phyloP scores from a whole-genome alignment of 257 asterid species.

The Fraxinus pennsylvanica region DNA sequence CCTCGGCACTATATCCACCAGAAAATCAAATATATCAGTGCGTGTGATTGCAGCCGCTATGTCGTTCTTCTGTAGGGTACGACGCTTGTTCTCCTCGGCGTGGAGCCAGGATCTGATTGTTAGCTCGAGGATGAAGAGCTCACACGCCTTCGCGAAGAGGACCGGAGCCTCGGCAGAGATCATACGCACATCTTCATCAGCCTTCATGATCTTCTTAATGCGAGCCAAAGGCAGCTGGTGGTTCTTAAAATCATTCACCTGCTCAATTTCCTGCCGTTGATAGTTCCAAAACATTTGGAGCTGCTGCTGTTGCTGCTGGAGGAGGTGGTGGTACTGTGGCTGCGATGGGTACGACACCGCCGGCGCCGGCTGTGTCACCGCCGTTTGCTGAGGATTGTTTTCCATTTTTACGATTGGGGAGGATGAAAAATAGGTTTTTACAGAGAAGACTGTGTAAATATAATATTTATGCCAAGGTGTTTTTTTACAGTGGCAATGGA shows the following conservation, averaged over 20 bases:
- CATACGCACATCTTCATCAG: constrained; percentile 95
- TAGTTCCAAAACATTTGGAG: constrained; percentile 76
- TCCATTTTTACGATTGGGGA: constrained; percentile 44
- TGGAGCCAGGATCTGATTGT: constrained; percentile 93
- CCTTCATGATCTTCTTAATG: constrained; percentile 93
- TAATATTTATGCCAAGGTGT: background rate
- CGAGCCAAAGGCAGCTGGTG: constrained; percentile 89
- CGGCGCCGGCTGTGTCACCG: constrained; percentile 46
- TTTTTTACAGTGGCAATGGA: background rate
- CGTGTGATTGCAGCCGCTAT: constrained; percentile 92
- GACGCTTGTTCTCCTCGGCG: constrained; percentile 94
- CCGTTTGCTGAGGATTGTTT: constrained; percentile 66
- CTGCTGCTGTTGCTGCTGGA: constrained; percentile 80
- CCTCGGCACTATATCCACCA: constrained; percentile 84
- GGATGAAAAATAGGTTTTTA: background rate
- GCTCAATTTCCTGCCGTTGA: constrained; percentile 76
- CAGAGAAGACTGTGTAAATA: background rate
- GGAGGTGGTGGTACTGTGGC: constrained; percentile 74
- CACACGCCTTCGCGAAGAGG: constrained; percentile 90
- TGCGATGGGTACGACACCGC: constrained; percentile 47
- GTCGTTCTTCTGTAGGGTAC: constrained; percentile 87
- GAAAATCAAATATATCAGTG: constrained; percentile 81
- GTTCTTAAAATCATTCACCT: constrained; percentile 83
- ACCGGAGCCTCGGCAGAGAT: constrained; percentile 95
- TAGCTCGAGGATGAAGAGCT: constrained; percentile 87